Evolutionary conservation across 176 grass and related monocot genomes (phyloP).

Genomic region (Zizania latifolia): DNA sequence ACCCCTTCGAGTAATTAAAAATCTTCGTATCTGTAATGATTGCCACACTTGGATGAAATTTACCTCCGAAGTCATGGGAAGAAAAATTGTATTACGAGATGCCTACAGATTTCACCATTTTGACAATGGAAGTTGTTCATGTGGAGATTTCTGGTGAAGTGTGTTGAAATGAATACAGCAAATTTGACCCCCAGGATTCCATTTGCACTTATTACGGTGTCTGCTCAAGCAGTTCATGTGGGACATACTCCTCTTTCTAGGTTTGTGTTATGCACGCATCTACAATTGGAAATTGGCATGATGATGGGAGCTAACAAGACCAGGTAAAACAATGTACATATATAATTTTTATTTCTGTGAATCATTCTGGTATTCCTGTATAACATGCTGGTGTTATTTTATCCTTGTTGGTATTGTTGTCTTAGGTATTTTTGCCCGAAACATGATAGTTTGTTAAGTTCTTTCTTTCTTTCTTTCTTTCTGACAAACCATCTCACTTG

Average conservation of each 20-base stretch:
- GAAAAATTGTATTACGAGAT: constrained; percentile 60
- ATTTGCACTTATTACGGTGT: neutral
- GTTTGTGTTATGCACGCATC: neutral
- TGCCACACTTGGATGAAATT: constrained; percentile 75
- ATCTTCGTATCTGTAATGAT: constrained; percentile 59
- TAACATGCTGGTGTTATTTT: neutral
- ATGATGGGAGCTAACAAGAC: neutral
- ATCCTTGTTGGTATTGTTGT: neutral
- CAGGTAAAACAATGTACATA: too few relatives aligned
- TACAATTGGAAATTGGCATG: neutral
- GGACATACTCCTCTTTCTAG: neutral
- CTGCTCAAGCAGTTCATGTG: neutral
- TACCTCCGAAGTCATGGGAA: constrained; percentile 27
- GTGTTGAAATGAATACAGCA: neutral
- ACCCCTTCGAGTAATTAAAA: constrained; percentile 66
- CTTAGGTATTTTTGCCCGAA: neutral
- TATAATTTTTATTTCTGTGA: neutral
- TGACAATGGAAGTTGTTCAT: constrained; percentile 51
- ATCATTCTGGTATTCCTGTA: neutral
- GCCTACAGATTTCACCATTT: constrained; percentile 81
- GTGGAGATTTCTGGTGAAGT: constrained; percentile 67
- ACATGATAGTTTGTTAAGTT: neutral
- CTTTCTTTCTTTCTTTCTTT: neutral
- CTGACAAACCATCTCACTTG: neutral
- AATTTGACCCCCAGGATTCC: neutral